Evolutionary conservation across 169 alveolate species (phyloP).

Genomic region (Plasmodium knowlesi): DNA sequence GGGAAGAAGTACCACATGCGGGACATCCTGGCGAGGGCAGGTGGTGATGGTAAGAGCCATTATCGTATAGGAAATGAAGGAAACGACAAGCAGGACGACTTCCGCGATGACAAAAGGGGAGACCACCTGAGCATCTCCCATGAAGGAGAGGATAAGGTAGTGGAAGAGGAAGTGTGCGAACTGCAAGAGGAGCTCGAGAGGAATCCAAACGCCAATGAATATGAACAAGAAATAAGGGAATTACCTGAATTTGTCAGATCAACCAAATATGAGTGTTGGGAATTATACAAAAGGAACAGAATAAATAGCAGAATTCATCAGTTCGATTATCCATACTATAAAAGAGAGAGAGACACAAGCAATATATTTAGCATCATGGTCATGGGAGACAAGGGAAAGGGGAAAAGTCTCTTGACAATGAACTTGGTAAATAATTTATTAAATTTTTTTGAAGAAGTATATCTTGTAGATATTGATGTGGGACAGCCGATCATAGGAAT

Average conservation of each 20-base stretch:
- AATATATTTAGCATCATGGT: conserved; percentile 10
- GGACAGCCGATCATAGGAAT: conserved; percentile 68
- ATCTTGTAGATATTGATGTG: conserved; percentile 44
- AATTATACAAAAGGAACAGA: conserved; percentile 2
- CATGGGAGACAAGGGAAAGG: conserved; percentile 62
- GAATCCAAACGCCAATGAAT: not conserved
- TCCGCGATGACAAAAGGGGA: not conserved
- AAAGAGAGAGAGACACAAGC: not conserved
- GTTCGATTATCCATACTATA: not conserved
- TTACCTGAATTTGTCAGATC: not conserved
- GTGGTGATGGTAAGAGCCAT: not conserved
- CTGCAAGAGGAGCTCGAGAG: not conserved
- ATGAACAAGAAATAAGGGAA: not conserved
- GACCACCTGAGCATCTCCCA: not conserved
- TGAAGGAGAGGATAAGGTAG: not conserved
- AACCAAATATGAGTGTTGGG: not conserved
- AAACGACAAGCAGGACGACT: not conserved
- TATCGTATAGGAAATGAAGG: not conserved
- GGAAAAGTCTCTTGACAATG: conserved; percentile 30
- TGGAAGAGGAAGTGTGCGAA: not conserved
- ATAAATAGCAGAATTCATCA: not conserved
- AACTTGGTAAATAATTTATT: conserved; percentile 42
- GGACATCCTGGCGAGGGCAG: not conserved
- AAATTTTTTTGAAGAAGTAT: conserved; percentile 21
- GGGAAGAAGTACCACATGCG: not conserved